These are phyloP conservation scores for Linum trigynum DNA, from an alignment of 345 rosid genomes.

Conservation along the genomic window DNA sequence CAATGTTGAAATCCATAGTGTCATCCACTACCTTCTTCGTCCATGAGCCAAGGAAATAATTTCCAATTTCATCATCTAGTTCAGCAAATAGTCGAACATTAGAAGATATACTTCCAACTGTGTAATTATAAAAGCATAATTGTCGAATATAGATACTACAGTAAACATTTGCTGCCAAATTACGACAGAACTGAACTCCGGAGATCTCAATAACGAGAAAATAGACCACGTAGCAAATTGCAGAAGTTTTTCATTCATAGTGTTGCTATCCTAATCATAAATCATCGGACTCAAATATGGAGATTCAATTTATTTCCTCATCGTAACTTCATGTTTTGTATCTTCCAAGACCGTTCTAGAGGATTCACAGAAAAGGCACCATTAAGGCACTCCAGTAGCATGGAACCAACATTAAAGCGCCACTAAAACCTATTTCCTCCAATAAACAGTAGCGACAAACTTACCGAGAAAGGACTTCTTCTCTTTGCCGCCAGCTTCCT, in stretches of 20 bases:
- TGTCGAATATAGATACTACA: neutral
- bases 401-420: neutral
- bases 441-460: neutral
- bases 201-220: neutral
- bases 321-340: no score
- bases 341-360: no score
- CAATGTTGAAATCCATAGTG: constrained; percentile 61
- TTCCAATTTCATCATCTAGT: constrained; percentile 69
- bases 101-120: neutral
- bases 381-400: neutral
- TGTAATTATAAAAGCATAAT: neutral
- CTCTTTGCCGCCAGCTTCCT: constrained; percentile 13
- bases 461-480: constrained; percentile 19
- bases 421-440: neutral
- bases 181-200: neutral
- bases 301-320: no score
- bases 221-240: no score
- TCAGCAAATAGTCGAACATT: constrained; percentile 1
- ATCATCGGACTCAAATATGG: no score
- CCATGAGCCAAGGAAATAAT: constrained; percentile 68
- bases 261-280: no score
- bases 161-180: neutral
- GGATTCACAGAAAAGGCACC: no score
- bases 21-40: constrained; percentile 54
- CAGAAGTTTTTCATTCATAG: no score